Evolutionary conservation across 495 filamentous ascomycete genomes (phyloP), one percentile per base, ranked within the genome.

Genomic region (Pseudotulostoma volvatum): DNA sequence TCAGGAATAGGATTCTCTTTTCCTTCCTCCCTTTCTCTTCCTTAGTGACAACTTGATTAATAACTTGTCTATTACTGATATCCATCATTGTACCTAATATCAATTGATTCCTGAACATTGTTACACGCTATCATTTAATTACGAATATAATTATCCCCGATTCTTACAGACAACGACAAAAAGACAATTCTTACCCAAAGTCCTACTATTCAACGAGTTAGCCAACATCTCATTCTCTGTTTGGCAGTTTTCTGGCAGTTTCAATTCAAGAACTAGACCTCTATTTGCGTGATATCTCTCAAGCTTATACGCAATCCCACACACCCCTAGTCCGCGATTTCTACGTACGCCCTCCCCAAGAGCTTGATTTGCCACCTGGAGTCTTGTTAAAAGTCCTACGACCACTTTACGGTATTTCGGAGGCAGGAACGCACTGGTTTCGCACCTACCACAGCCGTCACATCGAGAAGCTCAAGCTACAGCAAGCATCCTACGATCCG

Each of bases 131-230:
- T n/a, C n/a, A n/a, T n/a, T n/a, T n/a, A n/a, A n/a, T n/a, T n/a
- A n/a, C n/a, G n/a, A n/a, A n/a, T n/a, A n/a, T n/a, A n/a, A n/a
- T n/a, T n/a, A n/a, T n/a, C n/a, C n/a, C n/a, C n/a, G n/a, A n/a
- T n/a, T n/a, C n/a, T n/a, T 20, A 37, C 15, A 9, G 35, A 37
- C 16, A 20, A 37, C n/a, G 35, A 37, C 17, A 37, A 37, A n/a
- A 20, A 37, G n/a, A 20, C 16, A 17, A 17, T 37, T 11, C 16
- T 37, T 14, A 37, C 35, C 8, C 14, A 37, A 37, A 18, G 16
- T 4, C 35, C 35, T 18, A 37, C 35, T 18, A 37, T 20, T 18
- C 35, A 17, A 37, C 35, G 16, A 11, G 17, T 17, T 17, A 18
- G 14, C 13, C 35, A 37, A n/a, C 35, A 17, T 17, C 35, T 37